Base-by-base conservation (phyloP, 345 rosid species). In the Boechera stricta region DNA sequence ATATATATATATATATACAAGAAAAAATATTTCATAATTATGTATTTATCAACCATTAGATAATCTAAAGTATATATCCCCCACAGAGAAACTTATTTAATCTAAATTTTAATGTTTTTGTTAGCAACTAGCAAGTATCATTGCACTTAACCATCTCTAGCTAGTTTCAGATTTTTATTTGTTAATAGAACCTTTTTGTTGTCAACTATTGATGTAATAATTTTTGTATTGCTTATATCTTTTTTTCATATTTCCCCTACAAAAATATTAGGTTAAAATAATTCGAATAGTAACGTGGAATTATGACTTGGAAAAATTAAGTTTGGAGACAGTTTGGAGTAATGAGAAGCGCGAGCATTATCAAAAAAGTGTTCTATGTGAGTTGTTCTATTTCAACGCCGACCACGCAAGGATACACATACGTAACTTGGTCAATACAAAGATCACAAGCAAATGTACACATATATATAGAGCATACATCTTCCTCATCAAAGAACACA, bases 271-370 rank as follows among this genome's bases (percentile, higher is more conserved):
- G 4, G 31, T 33, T 13, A 11, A 24, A 7, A 48, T 10, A n/a
- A n/a, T 48, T 32, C 18, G 42, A 13, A 13, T 42, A 13, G 51
- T 10, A 42, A 38, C 32, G n/a, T 62, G 49, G 67, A 39, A 62
- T 1, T 39, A 12, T 38, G 49, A 62, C 31, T 64, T 77, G 42
- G 59, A 12, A 62, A 66, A 45, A 48, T 45, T 28, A 55, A 71
- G 16, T 35, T 38, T 21, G 42, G 76, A 64, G 76, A 71, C 56
- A 72, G 66, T 63, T 70, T 63, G 81, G 47, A 64, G 76, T 77
- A 45, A 77, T 47, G 63, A 71, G 76, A 70, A 77, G 53, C 80
- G 71, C 80, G 72, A 71, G 80, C 66, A 56, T 36, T 55, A 44
- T 55, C 24, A 9, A 71, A 68, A 77, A 64, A 55, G 71, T 45